These are phyloP conservation scores for Penicillium sp. DNA, from an alignment of 2,329 filamentous ascomycete species.

Conservation along the genomic window DNA sequence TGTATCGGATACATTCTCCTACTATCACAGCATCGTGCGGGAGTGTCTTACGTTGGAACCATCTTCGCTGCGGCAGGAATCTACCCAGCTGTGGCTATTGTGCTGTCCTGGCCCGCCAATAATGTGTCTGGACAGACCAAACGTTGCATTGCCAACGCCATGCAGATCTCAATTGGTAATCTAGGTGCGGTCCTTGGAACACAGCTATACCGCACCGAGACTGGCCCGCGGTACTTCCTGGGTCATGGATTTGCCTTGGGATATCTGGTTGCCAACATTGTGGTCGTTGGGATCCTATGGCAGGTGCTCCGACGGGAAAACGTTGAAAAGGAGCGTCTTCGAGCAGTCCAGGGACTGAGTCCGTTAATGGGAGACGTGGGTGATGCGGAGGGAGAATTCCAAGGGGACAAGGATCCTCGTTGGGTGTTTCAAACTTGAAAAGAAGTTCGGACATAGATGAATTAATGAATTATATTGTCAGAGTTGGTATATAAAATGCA, in stretches of 20 bases:
- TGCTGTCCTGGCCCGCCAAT: constrained; percentile 69
- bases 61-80: constrained; percentile 10
- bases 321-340: constrained; percentile 49
- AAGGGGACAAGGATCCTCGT: constrained; percentile 62
- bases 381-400: constrained; percentile 53
- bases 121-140: constrained; percentile 72
- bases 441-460: not conserved
- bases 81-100: constrained; percentile 54
- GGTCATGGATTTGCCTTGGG: constrained; percentile 67
- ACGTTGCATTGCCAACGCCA: constrained; percentile 65
- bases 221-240: constrained; percentile 63
- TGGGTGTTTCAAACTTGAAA: constrained; percentile 64
- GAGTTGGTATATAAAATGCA: not conserved
- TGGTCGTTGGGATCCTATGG: constrained; percentile 56
- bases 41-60: constrained; percentile 7
- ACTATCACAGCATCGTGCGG: constrained; percentile 52
- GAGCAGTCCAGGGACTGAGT: constrained; percentile 39
- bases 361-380: constrained; percentile 48
- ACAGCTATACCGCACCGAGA: constrained; percentile 63
- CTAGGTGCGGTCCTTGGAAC: constrained; percentile 68
- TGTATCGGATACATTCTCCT: constrained; percentile 64
- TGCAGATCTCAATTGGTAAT: constrained; percentile 72
- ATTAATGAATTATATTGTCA: not conserved
- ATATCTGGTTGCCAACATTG: constrained; percentile 61
- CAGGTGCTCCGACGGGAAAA: constrained; percentile 60